These are phyloP conservation scores for Calcarisporium arbuscula DNA, from an alignment of 2,329 filamentous ascomycete species.

Conservation along the genomic window DNA sequence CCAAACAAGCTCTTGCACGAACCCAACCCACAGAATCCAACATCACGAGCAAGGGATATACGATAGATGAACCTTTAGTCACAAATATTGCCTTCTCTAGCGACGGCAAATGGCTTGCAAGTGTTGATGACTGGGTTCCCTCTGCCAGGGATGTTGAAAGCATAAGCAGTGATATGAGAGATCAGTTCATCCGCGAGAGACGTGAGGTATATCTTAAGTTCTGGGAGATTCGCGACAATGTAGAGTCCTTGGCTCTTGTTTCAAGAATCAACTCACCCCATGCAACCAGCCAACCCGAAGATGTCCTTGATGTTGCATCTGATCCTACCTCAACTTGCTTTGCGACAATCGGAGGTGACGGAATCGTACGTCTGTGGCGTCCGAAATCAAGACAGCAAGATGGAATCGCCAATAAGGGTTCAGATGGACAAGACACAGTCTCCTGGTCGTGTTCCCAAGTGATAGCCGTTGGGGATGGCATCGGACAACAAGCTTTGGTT, in stretches of 20 bases:
- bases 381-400: conserved; percentile 63
- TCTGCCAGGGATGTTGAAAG: conserved; percentile 59
- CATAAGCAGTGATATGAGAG: conserved; percentile 26
- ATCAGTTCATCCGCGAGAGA: conserved; percentile 43
- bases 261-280: conserved; percentile 83
- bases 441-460: conserved; percentile 68
- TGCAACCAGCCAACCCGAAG: conserved; percentile 45
- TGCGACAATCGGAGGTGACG: conserved; percentile 79
- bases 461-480: conserved; percentile 45
- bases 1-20: conserved; percentile 81
- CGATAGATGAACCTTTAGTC: conserved; percentile 72
- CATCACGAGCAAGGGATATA: conserved; percentile 62
- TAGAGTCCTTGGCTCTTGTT: conserved; percentile 64
- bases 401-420: conserved; percentile 54
- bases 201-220: conserved; percentile 84
- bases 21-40: conserved; percentile 83
- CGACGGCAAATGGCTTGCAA: conserved; percentile 85
- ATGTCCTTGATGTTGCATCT: conserved; percentile 66
- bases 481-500: conserved; percentile 34
- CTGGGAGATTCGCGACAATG: conserved; percentile 62
- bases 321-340: conserved; percentile 67
- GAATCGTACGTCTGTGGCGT: conserved; percentile 73
- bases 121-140: conserved; percentile 85
- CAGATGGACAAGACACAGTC: conserved; percentile 51
- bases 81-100: conserved; percentile 67